Percentiles rank a stretch among this genome's conserved stretches.
phyloP scores from a whole-genome alignment of 2,329 filamentous ascomycete species.

The Alternaria brassicicola region DNA sequence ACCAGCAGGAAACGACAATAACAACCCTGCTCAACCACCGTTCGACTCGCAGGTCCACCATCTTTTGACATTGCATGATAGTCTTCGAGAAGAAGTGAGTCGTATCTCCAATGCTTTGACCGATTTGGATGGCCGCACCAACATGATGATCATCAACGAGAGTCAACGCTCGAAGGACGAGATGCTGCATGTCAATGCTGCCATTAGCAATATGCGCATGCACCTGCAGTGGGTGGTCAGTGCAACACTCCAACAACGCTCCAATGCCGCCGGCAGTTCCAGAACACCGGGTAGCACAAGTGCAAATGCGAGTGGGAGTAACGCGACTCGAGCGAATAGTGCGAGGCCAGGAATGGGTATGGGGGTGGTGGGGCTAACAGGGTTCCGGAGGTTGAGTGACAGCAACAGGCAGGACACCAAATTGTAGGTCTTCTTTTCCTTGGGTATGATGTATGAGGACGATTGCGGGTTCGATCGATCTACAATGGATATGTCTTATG shows the following conservation, averaged over 20 bases:
- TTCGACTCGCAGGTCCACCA: conserved; percentile 61
- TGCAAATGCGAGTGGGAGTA: conserved; percentile 28
- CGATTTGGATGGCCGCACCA: conserved; percentile 65
- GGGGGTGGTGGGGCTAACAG: conserved; percentile 27
- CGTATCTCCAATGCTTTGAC: conserved; percentile 61
- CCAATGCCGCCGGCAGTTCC: conserved; percentile 33
- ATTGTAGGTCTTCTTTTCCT: conserved; percentile 27
- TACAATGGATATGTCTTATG: conserved; percentile 20
- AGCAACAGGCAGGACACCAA: conserved; percentile 47
- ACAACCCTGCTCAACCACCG: conserved; percentile 41
- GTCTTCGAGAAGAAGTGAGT: conserved; percentile 64
- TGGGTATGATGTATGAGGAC: background rate
- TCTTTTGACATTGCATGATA: conserved; percentile 66
- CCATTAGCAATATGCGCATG: conserved; percentile 63
- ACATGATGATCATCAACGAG: conserved; percentile 68
- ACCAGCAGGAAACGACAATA: conserved; percentile 30
- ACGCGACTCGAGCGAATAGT: conserved; percentile 34
- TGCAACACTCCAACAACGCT: conserved; percentile 57
- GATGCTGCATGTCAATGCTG: conserved; percentile 65
- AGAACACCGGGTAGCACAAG: conserved; percentile 32
- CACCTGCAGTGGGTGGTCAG: conserved; percentile 69
- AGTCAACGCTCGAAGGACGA: conserved; percentile 66
- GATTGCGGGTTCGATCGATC: conserved; percentile 11
- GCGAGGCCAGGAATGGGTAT: conserved; percentile 30
- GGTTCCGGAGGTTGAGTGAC: conserved; percentile 43